Evolutionary conservation across 306 rosid genomes (phyloP), one percentile per base, ranked within the genome.

Genomic region (Inga leiocalycina): DNA sequence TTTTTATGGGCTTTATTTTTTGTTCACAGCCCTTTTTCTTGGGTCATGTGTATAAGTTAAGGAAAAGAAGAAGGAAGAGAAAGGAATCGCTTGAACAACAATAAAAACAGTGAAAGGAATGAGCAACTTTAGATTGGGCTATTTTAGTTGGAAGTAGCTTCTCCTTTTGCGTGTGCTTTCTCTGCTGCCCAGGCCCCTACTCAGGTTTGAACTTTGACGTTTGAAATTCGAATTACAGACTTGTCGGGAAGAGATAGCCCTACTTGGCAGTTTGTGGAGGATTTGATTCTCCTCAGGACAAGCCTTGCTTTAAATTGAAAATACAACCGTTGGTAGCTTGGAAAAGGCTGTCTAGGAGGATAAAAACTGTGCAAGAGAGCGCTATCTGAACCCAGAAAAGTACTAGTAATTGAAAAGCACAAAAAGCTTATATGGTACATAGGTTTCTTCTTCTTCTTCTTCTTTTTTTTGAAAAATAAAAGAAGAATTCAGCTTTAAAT

Each of bases 241-340:
- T 5, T 12, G n/a, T 71, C 39, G 2, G 35, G 12, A 11, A 20
- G 35, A n/a, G 37, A 44, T 49, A 49, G 37, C 75, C 56, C 56
- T 22, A 12, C 75, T 14, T 12, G 34, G 56, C 56, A 71, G 8
- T 12, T 71, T 43, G 10, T 4, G 16, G 22, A 2, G 41, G 32
- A 22, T 72, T 22, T 13, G 76, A 46, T 72, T 72, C 76, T 72
- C 34, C 39, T 24, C 5, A 46, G 12, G 51, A 24, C 34, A 72
- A 46, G 17, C 41, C n/a, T 12, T 24, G 59, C 76, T 72, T 72
- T 72, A 72, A 45, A 45, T 72, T 27, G 76, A 72, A 72, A 45
- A 72, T 44, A 27, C 20, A 39, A 3, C 70, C 39, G 70, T 64
- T 30, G 70, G 70, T 30, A 64, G 39, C 34, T 12, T 30, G 41